phyloP scores from a whole-genome alignment of 1,139 yeast species.

The Kodamaea anthophila region DNA sequence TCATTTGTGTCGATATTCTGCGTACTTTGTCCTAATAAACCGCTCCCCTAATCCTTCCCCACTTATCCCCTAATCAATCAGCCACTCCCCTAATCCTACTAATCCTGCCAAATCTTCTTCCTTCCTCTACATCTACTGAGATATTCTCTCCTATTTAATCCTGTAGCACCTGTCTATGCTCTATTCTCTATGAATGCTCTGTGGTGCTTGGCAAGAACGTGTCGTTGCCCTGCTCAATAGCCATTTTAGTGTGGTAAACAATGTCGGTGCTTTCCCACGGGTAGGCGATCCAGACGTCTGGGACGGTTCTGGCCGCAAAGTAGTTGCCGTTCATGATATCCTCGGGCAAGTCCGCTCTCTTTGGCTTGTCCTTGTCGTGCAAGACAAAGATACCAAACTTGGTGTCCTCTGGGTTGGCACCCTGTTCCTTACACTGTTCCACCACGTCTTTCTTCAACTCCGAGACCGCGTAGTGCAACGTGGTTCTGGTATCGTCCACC shows the following conservation, averaged over 20 bases:
- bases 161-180: too few relatives aligned
- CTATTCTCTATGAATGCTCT: constrained; percentile 6
- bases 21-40: too few relatives aligned
- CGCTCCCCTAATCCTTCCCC: too few relatives aligned
- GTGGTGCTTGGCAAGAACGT: constrained; percentile 39
- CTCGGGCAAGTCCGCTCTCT: constrained; percentile 70
- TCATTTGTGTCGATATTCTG: too few relatives aligned
- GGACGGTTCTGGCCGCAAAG: constrained; percentile 86
- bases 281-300: constrained; percentile 94
- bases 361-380: constrained; percentile 87
- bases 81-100: too few relatives aligned
- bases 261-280: constrained; percentile 96
- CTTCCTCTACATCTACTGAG: too few relatives aligned
- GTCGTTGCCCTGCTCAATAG: constrained; percentile 66
- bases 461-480: constrained; percentile 83
- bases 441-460: constrained; percentile 82
- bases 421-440: constrained; percentile 20
- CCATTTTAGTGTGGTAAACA: constrained; percentile 76
- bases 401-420: constrained; percentile 42
- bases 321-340: constrained; percentile 69
- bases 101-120: too few relatives aligned
- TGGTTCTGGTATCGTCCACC: constrained; percentile 94
- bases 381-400: constrained; percentile 85
- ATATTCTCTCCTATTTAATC: too few relatives aligned
- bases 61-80: too few relatives aligned